Conservation (phyloP, 805 yeast species). For the Candida orba region DNA sequence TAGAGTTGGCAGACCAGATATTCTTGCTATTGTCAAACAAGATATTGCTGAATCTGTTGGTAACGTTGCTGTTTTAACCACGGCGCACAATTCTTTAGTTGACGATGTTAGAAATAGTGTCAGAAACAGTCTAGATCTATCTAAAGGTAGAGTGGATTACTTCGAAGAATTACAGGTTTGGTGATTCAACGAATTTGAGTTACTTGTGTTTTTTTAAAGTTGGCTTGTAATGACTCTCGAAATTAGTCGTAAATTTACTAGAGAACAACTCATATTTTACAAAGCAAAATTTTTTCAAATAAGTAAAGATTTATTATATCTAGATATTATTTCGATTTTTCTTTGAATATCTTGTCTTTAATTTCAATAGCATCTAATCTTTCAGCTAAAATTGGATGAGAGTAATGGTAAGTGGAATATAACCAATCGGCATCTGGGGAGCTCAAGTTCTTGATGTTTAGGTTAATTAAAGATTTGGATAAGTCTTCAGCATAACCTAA, state of each 20-base stretch:
- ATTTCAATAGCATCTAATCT: slow-evolving; percentile 68
- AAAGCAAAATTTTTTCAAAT: no score
- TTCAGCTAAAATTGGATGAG: slow-evolving; percentile 90
- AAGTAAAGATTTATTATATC: no score
- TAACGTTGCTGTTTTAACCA: slow-evolving; percentile 40
- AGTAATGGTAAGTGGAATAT: slow-evolving; percentile 80
- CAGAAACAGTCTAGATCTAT: slow-evolving; percentile 24
- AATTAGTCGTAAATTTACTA: no score
- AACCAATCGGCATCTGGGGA: slow-evolving; percentile 87
- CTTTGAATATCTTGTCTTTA: slow-evolving; percentile 11
- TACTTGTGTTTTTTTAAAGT: no score
- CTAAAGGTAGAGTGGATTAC: slow-evolving; percentile 41
- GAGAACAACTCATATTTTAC: no score
- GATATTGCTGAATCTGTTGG: slow-evolving; percentile 34
- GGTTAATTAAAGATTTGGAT: slow-evolving; percentile 61
- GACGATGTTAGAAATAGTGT: slow-evolving; percentile 44
- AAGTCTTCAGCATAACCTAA: slow-evolving; percentile 67
- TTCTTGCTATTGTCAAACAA: slow-evolving; percentile 29
- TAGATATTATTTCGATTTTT: slow-evolving; percentile 13
- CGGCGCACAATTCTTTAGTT: slow-evolving; percentile 50
- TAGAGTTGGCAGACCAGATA: slow-evolving; percentile 38
- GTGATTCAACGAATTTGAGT: no score
- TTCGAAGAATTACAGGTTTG: no score
- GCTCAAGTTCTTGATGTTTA: slow-evolving; percentile 75
- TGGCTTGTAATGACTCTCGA: no score